Conservation (phyloP, 805 yeast genomes). For the Suhomyces canberraensis region DNA sequence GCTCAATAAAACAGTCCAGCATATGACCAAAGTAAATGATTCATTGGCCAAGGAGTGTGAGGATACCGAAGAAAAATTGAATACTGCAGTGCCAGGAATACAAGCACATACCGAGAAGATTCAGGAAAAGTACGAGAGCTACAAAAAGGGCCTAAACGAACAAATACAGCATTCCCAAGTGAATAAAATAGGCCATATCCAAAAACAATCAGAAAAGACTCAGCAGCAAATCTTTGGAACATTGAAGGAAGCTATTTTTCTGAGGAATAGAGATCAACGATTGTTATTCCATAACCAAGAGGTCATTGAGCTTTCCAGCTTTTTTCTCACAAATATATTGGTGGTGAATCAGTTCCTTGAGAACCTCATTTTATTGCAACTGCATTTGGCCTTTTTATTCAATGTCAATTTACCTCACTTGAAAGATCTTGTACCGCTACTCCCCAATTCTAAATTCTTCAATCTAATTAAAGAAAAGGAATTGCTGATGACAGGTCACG, state of each 20-base stretch:
- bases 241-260: conserved; percentile 24
- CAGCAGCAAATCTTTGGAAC: conserved; percentile 22
- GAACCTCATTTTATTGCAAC: conserved; percentile 17
- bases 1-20: conserved; percentile 2
- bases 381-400: conserved; percentile 14
- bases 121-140: not conserved
- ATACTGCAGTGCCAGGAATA: not conserved
- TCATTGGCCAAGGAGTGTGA: not conserved
- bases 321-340: conserved; percentile 23
- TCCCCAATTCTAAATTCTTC: conserved; percentile 22
- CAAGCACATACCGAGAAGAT: not conserved
- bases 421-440: conserved; percentile 13
- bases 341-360: conserved; percentile 22
- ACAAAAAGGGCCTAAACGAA: not conserved
- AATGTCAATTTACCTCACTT: conserved; percentile 17
- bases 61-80: not conserved
- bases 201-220: conserved; percentile 23
- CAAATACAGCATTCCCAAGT: not conserved
- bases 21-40: not conserved
- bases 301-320: conserved; percentile 23
- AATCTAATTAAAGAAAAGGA: conserved; percentile 35
- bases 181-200: conserved; percentile 17
- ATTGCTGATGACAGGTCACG: conserved; percentile 19
- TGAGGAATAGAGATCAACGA: conserved; percentile 2
- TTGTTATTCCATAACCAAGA: conserved; percentile 25